phyloP scores from a whole-genome alignment of 2,329 filamentous ascomycete species.

The Colletotrichum phormii region DNA sequence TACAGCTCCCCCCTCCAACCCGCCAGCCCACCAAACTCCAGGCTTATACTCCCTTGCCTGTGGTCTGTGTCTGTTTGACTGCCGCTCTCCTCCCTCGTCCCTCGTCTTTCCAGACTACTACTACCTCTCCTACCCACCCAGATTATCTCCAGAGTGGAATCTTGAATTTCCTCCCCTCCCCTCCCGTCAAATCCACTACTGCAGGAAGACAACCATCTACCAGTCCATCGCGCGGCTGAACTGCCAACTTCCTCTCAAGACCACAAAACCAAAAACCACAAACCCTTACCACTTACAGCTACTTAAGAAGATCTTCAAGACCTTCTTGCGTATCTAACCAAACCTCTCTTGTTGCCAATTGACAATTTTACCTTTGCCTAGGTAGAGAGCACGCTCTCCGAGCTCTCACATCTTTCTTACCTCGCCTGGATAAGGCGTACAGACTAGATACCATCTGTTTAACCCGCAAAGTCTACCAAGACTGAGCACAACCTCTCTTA shows the following conservation, averaged over 20 bases:
- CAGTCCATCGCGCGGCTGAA: slow-evolving; percentile 24
- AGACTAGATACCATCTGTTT: slow-evolving; percentile 33
- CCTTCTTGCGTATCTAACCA: slow-evolving; percentile 25
- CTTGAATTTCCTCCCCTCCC: slow-evolving; percentile 36
- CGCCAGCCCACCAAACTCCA: slow-evolving; percentile 1
- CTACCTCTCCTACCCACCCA: slow-evolving; percentile 34
- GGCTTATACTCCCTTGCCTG: slow-evolving; percentile 30
- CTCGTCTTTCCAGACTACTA: slow-evolving; percentile 8
- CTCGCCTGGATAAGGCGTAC: slow-evolving; percentile 49
- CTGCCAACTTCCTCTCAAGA: background rate
- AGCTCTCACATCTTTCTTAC: slow-evolving; percentile 30
- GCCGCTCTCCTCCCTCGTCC: slow-evolving; percentile 13
- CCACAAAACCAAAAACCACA: slow-evolving; percentile 4
- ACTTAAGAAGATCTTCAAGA: slow-evolving; percentile 13
- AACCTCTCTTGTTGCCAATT: slow-evolving; percentile 26
- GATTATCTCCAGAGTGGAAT: slow-evolving; percentile 35
- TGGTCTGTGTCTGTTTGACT: slow-evolving; percentile 7
- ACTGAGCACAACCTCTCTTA: slow-evolving; percentile 59
- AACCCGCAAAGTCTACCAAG: slow-evolving; percentile 53
- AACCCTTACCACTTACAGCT: background rate
- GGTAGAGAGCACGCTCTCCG: slow-evolving; percentile 31
- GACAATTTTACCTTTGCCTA: slow-evolving; percentile 36
- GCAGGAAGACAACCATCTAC: slow-evolving; percentile 29
- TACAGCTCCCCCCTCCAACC: slow-evolving; percentile 31
- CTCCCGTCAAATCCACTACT: slow-evolving; percentile 35